phyloP scores from a whole-genome alignment of 2,329 filamentous ascomycete genomes.

The Fusarium agapanthi region DNA sequence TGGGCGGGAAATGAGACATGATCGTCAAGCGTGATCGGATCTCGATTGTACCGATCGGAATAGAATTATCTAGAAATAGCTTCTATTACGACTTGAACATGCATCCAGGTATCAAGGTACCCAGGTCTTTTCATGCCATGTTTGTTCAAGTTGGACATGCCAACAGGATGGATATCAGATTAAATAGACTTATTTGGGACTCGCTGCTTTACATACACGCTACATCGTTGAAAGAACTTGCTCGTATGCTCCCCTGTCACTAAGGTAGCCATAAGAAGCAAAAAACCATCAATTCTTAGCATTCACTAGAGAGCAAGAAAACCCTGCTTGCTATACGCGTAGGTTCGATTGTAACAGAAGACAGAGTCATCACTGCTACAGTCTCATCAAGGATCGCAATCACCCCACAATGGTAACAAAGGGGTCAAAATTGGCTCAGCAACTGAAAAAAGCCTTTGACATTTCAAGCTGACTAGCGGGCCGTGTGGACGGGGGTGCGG shows the following conservation, averaged over 20 bases:
- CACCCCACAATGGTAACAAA: conserved; percentile 1
- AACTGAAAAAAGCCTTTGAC: not conserved
- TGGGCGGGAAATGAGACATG: not conserved
- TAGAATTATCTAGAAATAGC: not conserved
- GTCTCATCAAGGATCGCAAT: not conserved
- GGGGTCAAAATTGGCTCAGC: not conserved
- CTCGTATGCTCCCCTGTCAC: not conserved
- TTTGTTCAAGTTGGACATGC: not conserved
- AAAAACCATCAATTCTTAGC: not conserved
- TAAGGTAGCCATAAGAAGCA: not conserved
- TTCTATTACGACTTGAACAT: not conserved
- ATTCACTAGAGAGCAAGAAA: not conserved
- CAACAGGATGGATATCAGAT: not conserved
- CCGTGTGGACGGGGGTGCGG: conserved; percentile 4
- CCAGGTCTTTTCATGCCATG: not conserved
- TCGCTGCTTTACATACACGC: not conserved
- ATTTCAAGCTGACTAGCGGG: not conserved
- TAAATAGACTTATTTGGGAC: not conserved
- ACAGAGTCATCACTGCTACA: not conserved
- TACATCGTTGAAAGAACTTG: not conserved
- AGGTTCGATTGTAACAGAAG: not conserved
- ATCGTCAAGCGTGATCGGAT: conserved; percentile 28
- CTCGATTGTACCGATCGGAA: conserved; percentile 31
- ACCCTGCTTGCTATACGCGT: not conserved
- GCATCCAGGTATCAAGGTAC: not conserved